Evolutionary conservation across 257 asterid species (phyloP).

Genomic region (Sherardia arvensis): DNA sequence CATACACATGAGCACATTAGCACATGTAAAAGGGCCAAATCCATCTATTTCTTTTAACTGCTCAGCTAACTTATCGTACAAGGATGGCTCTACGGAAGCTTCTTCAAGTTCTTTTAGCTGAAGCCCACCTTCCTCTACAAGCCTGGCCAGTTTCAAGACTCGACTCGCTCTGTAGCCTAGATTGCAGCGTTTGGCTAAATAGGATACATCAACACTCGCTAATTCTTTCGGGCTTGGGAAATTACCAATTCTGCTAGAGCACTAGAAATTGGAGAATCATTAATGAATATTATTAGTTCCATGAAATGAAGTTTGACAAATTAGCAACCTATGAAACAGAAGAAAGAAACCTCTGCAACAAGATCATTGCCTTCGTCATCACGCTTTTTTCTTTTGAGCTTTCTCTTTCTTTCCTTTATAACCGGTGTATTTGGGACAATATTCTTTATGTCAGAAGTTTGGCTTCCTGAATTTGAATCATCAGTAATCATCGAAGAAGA

Average conservation of each 20-base stretch:
- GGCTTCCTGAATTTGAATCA: conserved; percentile 17
- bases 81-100: conserved; percentile 20
- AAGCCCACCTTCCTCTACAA: conserved; percentile 45
- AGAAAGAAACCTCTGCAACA: conserved; percentile 9
- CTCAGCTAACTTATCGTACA: conserved; percentile 44
- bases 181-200: conserved; percentile 50
- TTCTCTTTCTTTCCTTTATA: conserved; percentile 44
- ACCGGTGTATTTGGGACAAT: conserved; percentile 50
- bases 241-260: conserved; percentile 37
- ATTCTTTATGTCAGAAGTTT: conserved; percentile 14
- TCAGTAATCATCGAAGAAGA: conserved; percentile 15
- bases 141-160: conserved; percentile 55
- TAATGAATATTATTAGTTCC: neutral
- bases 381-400: conserved; percentile 13
- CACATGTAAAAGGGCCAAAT: conserved; percentile 76
- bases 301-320: conserved; percentile 5
- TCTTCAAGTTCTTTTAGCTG: conserved; percentile 48
- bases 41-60: conserved; percentile 61
- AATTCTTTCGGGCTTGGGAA: conserved; percentile 68
- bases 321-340: conserved; percentile 11
- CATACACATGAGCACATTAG: conserved; percentile 83
- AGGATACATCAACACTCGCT: conserved; percentile 43
- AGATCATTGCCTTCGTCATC: neutral
- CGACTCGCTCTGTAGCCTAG: conserved; percentile 85
- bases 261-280: conserved; percentile 11